Evolutionary conservation across 1,284 basidiomycete species (phyloP), one percentile per base, ranked within the genome.

Genomic region (Rhodofomes roseus): DNA sequence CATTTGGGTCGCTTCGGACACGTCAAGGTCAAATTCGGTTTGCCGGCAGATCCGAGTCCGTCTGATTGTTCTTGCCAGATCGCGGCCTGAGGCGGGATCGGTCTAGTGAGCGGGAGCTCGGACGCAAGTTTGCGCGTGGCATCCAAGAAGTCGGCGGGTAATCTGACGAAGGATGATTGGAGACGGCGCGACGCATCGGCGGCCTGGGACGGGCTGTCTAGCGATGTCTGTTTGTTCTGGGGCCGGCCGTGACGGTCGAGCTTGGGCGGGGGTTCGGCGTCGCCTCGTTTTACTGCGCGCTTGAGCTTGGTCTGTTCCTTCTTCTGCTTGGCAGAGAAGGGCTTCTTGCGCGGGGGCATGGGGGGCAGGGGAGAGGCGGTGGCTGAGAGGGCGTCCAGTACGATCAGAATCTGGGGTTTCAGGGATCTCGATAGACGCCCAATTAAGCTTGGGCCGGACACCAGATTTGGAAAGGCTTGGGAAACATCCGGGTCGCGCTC

Each of bases 251-350:
- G 56, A 1, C 29, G 40, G 37, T 43, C 60, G 22, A 81, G 73
- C 43, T 78, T 76, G 34, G 79, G 73, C 4, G 80, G 73, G 23
- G 66, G 54, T 18, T 52, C 50, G 5, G 80, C 70, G 64, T 93
- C 90, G 20, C 90, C 92, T 37, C 92, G 85, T 71, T 95, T 95
- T 36, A 87, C 75, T 0, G 92, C 92, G n/a, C 92, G 86, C 67
- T 89, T 90, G 60, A 85, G 79, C 69, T 89, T 84, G 5, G 87
- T 79, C 62, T 90, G 81, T 7, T 81, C 84, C 66, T 87, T 92
- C 67, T 85, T 88, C 71, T 90, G 80, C 64, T 87, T 92, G 46
- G 77, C 79, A 0, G 90, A 92, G 37, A 76, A 78, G 18, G 84
- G 81, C 68, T 82, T 52, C 34, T 52, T 84, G 59, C 77, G 76